Base-by-base conservation (phyloP, 805 yeast genomes). In the Yarrowia bubula region DNA sequence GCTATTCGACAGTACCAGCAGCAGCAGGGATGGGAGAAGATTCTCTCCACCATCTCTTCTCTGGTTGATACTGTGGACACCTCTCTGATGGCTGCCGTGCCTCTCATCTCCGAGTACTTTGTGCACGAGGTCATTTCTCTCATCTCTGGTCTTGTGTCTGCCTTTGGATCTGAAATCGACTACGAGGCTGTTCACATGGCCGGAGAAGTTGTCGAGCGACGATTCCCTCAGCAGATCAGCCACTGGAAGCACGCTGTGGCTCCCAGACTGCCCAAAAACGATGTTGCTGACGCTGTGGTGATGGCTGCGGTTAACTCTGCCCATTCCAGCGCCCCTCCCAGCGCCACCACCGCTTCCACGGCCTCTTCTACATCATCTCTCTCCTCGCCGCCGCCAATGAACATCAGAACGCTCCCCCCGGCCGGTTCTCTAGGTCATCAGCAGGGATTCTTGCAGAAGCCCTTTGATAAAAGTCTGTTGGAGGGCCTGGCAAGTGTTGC, bases 1-100 rank as follows among this genome's bases (percentile, higher is more conserved):
- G 64, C 64, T 14, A 58, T 58, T n/a, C 51, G 64, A 43, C 64
- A 58, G 43, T 58, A 58, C 51, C 64, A 58, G 35, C 64, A 58
- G 35, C 64, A 58, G 43, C 64, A 44, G 35, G 64, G 64, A 22
- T 58, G 64, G 64, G 64, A 58, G 35, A 58, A 58, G 64, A 58
- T 58, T 35, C 51, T 58, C 8, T 58, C 64, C 4, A 43, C 64
- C 31, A 58, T 58, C 33, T 58, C 64, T 22, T 58, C 64, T n/a
- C 43, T 58, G 3, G 64, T 58, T 8, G 64, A 58, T 33, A 58
- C 64, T 6, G 64, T 58, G 8, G 64, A 58, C 35, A 58, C 64
- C 32, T 58, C 64, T 17, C 14, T 58, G 51, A 58, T 58, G 64
- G 64, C 64, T 18, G 64, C 64, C 5, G 64, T 58, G 32, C 64